phyloP scores from a whole-genome alignment of 2,329 filamentous ascomycete species.

The Epichloe uncinata region DNA sequence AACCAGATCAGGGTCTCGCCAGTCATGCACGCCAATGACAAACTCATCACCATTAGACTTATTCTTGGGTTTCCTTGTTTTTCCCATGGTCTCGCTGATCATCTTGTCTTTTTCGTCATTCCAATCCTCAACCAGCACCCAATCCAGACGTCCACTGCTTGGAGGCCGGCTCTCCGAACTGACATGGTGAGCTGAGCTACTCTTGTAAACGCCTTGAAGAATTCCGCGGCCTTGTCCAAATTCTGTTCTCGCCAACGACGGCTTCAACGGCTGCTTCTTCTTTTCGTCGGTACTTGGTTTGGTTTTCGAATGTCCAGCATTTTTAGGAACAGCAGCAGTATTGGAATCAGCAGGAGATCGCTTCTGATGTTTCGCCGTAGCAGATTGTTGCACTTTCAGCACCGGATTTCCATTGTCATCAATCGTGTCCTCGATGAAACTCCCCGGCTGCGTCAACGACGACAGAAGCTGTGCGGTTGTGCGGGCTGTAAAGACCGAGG shows the following conservation, averaged over 20 bases:
- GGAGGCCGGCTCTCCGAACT: conserved; percentile 50
- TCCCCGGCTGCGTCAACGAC: conserved; percentile 64
- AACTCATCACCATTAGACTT: conserved; percentile 35
- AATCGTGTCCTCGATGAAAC: conserved; percentile 45
- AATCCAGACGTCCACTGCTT: conserved; percentile 60
- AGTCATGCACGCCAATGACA: conserved; percentile 74
- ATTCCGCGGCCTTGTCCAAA: not conserved
- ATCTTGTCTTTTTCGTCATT: conserved; percentile 38
- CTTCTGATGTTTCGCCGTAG: conserved; percentile 24
- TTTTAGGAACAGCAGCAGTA: conserved; percentile 14
- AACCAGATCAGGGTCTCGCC: conserved; percentile 57
- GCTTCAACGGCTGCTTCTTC: conserved; percentile 8
- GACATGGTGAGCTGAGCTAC: conserved; percentile 16
- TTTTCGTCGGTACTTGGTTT: conserved; percentile 16
- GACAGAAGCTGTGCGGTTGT: conserved; percentile 90
- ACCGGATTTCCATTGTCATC: conserved; percentile 46
- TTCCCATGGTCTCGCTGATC: conserved; percentile 26
- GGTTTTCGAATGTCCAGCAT: conserved; percentile 14
- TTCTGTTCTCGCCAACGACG: conserved; percentile 10
- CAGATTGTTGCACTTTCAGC: conserved; percentile 38
- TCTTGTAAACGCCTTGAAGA: conserved; percentile 2
- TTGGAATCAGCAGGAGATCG: conserved; percentile 14
- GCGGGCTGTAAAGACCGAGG: conserved; percentile 85
- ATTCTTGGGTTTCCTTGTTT: conserved; percentile 10
- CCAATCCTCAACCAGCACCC: conserved; percentile 57